Base-by-base conservation (phyloP, 306 rosid species). In the Cucurbita maxima region DNA sequence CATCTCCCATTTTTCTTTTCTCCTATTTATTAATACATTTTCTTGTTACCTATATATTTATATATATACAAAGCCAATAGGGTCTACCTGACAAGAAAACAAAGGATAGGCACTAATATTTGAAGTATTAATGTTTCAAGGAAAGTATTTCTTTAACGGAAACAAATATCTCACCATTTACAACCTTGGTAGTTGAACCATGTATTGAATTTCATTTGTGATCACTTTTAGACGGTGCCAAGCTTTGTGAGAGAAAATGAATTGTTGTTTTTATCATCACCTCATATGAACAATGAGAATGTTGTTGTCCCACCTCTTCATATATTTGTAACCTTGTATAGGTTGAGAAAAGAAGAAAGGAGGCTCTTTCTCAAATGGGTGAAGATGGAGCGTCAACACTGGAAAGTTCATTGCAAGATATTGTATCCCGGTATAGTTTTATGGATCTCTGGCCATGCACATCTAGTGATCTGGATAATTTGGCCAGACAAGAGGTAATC, bases 381-480 rank as follows among this genome's bases (percentile, higher is more conserved):
- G 96, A 90, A 79, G 96, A 94, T 71, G 90, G 83, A 79, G 72
- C 84, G 10, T 79, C 87, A 38, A 84, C 86, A 72, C 72, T 84
- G 18, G 95, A 82, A 79, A 75, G 92, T 81, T 86, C 97, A 58
- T 78, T 94, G 60, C 95, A 86, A 76, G 97, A 94, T 82, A 89
- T 94, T 80, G 92, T 87, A 51, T 89, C 96, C 45, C 90, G 97
- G 37, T 94, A 94, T 77, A 89, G 92, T 80, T 94, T 89, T 78
- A 90, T 86, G 98, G 98, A 90, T 76, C 88, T 90, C 60, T 89
- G 97, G 98, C 98, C 98, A 5, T 87, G 98, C 85, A 75, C 95
- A 51, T 80, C 94, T 10, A 86, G 82, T 76, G 96, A 89, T 73
- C 87, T 94, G 83, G 97, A 94, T 78, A 87, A 86, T 83, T 87